A percentile compares a stretch with the other conserved stretches of the same genome.
These are phyloP conservation scores for Citrullus colocynthis DNA, from an alignment of 306 rosid genomes.

Conservation along the genomic window DNA sequence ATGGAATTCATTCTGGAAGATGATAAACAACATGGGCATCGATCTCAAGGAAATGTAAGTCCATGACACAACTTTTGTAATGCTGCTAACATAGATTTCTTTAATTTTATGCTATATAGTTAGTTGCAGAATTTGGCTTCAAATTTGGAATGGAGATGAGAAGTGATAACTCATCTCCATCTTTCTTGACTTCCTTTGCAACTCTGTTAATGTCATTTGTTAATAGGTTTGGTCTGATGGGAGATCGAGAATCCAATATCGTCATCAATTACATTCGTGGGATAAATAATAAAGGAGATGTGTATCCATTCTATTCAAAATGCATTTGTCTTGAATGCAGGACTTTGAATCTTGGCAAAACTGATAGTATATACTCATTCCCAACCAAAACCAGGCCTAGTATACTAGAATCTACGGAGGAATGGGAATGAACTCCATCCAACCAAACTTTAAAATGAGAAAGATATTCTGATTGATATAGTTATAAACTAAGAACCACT, in stretches of 20 bases:
- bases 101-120: background rate
- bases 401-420: background rate
- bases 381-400: background rate
- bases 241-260: background rate
- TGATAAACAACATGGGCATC: background rate
- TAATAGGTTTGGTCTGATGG: background rate
- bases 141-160: background rate
- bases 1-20: background rate
- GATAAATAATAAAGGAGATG: background rate
- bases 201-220: background rate
- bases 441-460: background rate
- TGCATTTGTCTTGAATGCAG: background rate
- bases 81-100: background rate
- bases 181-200: background rate
- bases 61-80: background rate
- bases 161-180: background rate
- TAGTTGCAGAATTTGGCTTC: background rate
- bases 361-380: background rate
- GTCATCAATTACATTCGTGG: background rate
- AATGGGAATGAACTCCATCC: background rate
- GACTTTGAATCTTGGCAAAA: background rate
- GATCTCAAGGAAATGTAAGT: slow-evolving; percentile 4
- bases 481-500: background rate
- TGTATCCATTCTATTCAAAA: background rate
- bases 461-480: background rate